Evolutionary conservation across 352 stramenopile genomes (phyloP), one percentile per base, ranked within the genome.

Genomic region (Phytophthora multivora): DNA sequence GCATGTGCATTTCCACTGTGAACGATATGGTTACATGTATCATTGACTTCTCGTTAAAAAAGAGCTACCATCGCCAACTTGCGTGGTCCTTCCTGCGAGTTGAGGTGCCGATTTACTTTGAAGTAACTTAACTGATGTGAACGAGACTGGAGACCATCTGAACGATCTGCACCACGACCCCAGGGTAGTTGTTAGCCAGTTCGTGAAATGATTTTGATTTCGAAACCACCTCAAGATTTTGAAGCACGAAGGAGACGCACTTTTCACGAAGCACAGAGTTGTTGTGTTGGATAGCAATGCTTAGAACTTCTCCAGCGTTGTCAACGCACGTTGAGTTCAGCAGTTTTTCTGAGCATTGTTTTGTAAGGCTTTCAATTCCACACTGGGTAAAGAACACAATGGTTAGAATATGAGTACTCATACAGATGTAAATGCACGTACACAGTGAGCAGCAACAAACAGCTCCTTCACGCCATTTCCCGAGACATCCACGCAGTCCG

Each of bases 101-200:
- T 18, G 7, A 47, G 38, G 25, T 30, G 25, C 25, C 25, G n/a
- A n/a, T n/a, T n/a, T n/a, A n/a, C n/a, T n/a, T n/a, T n/a, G 25
- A 30, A 30, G 25, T 30, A 30, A 30, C 25, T 7, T 59, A 59
- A 35, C 16, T 4, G 4, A 51, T 35, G 11, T 59, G 38, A 39
- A 52, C 12, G 28, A 42, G 30, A 28, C 4, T 59, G 18, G 46
- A 91, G 42, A 81, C 78, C 12, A 76, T 73, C 73, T 91, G 89
- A 38, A 98, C 77, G 19, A 98, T 91, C 73, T 98, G 90, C 72
- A 98, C 98, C 13, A 98, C 93, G 10, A 99, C 81, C 46, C 99
- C 96, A 40, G 98, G 95, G 75, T 99, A 98, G 38, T 76, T 96
- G 42, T 93, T 75, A 8, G 94, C 96, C 95, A 99, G 99, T 57